Percentiles rank a stretch among this genome's conserved stretches.
These are phyloP conservation scores for Macrophomina phaseolina DNA, from an alignment of 2,329 filamentous ascomycete species.

Conservation along the genomic window DNA sequence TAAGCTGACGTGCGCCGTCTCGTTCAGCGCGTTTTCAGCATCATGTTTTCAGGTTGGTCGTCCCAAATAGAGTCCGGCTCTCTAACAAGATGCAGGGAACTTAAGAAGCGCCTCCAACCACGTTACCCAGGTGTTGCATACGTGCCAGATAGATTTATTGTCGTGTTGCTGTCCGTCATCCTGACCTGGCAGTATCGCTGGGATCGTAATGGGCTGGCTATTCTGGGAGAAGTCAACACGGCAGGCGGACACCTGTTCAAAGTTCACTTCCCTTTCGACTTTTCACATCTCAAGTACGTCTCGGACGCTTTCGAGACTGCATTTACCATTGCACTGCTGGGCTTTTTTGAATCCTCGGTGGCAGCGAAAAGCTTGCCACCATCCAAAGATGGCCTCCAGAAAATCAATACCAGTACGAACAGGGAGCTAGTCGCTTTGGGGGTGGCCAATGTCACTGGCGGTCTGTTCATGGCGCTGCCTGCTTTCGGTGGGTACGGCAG, in stretches of 20 bases:
- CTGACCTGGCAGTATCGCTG: slow-evolving; percentile 78
- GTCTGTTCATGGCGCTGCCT: slow-evolving; percentile 89
- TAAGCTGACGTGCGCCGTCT: slow-evolving; percentile 75
- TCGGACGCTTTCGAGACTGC: slow-evolving; percentile 87
- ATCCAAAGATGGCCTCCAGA: slow-evolving; percentile 65
- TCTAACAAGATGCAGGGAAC: slow-evolving; percentile 60
- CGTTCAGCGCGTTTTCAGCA: slow-evolving; percentile 81
- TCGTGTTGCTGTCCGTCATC: slow-evolving; percentile 84
- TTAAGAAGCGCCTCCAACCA: slow-evolving; percentile 82
- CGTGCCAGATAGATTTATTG: slow-evolving; percentile 86
- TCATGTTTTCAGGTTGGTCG: slow-evolving; percentile 80
- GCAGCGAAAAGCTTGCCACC: slow-evolving; percentile 81
- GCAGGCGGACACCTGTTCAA: slow-evolving; percentile 73
- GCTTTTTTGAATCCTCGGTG: slow-evolving; percentile 98
- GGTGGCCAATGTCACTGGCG: slow-evolving; percentile 86
- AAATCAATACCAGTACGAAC: slow-evolving; percentile 86
- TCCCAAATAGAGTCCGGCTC: background rate
- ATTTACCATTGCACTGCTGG: slow-evolving; percentile 90
- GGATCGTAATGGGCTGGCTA: slow-evolving; percentile 78
- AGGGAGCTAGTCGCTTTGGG: slow-evolving; percentile 92
- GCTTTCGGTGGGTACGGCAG: slow-evolving; percentile 95
- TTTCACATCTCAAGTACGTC: slow-evolving; percentile 78
- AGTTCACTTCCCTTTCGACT: slow-evolving; percentile 85
- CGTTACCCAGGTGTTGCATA: slow-evolving; percentile 83
- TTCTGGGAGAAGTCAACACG: slow-evolving; percentile 82